Base-by-base conservation (phyloP, 768 basidiomycete species). In the Scleroderma bovista region DNA sequence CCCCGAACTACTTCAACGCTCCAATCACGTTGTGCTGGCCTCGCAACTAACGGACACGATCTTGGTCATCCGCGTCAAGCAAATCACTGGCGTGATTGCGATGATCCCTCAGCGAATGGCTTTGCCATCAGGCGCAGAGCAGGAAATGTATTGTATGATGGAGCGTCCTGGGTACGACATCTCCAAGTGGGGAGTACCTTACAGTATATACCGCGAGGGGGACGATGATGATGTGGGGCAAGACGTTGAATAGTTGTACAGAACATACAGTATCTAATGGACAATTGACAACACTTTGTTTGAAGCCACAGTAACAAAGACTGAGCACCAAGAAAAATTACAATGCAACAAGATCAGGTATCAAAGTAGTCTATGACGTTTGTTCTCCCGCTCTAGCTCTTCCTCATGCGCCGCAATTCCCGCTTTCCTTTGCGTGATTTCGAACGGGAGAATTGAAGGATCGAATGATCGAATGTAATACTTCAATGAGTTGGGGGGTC, bases 81-180 rank as follows among this genome's bases (percentile, higher is more conserved):
- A 22, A 6, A 49, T 49, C 34, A 22, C n/a, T 2, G 17, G 41
- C 13, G 47, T 53, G 2, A 32, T 53, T 7, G 47, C 47, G 11
- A 49, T 53, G 47, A 26, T 53, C 20, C 47, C 51, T 23, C 31
- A 49, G 10, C 37, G 11, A 9, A 29, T 29, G 26, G 26, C 26
- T 29, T 29, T 29, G 26, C 26, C 16, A 43, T 44, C 15, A 8
- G n/a, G 12, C n/a, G 24, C 11, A 19, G 31, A 8, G 31, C 29
- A 0, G 44, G 36, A 13, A 23, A 12, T 3, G 42, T 19, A 32
- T 22, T 53, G 50, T 38, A 34, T 53, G 38, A 33, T 53, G 17
- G 51, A 53, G 24, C 40, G 40, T 11, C 48, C 48, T n/a, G 52
- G 52, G 8, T 37, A 45, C n/a, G 36, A 53, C 32, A 32, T 53